These are phyloP conservation scores for Ganoderma lingzhi DNA, from an alignment of 1,284 basidiomycete species.

Conservation along the genomic window DNA sequence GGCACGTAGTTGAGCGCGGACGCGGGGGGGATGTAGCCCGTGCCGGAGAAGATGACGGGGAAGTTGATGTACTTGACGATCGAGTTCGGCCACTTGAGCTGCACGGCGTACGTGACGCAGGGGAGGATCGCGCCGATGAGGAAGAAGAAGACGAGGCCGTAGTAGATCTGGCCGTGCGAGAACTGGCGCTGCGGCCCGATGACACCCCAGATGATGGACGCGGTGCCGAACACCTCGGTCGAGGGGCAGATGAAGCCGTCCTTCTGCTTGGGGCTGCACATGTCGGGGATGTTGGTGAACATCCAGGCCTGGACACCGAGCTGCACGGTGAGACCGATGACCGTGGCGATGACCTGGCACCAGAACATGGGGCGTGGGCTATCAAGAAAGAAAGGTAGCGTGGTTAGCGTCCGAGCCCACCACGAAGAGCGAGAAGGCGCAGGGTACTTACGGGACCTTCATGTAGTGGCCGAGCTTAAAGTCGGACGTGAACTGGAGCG, in stretches of 20 bases:
- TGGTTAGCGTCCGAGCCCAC: background rate
- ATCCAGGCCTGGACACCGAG: conserved; percentile 75
- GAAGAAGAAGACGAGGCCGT: conserved; percentile 56
- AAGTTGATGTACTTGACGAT: conserved; percentile 82
- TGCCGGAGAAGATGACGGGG: conserved; percentile 54
- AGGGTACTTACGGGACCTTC: conserved; percentile 57
- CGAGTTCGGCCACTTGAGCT: conserved; percentile 49
- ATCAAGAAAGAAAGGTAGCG: background rate
- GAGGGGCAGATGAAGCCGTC: conserved; percentile 61
- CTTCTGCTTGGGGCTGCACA: conserved; percentile 55
- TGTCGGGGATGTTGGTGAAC: conserved; percentile 63
- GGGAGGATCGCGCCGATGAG: conserved; percentile 54
- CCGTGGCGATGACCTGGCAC: conserved; percentile 65
- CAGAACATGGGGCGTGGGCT: conserved; percentile 63
- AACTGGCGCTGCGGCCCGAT: conserved; percentile 52
- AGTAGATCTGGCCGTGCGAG: conserved; percentile 49
- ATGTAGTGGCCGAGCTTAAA: conserved; percentile 81
- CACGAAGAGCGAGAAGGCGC: too few relatives aligned
- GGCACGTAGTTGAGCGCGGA: conserved; percentile 53
- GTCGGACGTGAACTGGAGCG: conserved; percentile 63
- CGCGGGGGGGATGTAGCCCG: conserved; percentile 49
- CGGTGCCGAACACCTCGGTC: conserved; percentile 45
- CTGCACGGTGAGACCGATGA: conserved; percentile 70
- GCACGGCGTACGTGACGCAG: conserved; percentile 46
- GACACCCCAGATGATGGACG: conserved; percentile 48